phyloP scores from a whole-genome alignment of 768 basidiomycete genomes.

The Cyathus striatus region DNA sequence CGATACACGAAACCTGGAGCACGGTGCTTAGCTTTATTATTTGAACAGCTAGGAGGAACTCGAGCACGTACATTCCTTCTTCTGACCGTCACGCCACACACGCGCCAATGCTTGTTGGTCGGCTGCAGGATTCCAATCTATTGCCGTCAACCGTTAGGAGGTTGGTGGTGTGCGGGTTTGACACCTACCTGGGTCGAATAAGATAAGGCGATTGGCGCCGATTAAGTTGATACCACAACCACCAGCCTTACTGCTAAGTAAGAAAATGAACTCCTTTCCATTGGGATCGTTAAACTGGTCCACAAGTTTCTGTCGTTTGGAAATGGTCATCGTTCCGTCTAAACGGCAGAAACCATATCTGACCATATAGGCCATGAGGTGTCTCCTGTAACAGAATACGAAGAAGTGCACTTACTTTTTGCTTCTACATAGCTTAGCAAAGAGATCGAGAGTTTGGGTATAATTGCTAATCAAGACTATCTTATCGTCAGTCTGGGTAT shows the following conservation, averaged over 20 bases:
- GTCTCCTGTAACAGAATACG: not conserved
- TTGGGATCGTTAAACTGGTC: constrained; percentile 94
- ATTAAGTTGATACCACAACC: constrained; percentile 97
- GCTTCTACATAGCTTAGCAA: constrained; percentile 80
- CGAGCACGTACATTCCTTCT: constrained; percentile 84
- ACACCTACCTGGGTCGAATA: constrained; percentile 84
- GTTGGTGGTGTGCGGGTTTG: not conserved
- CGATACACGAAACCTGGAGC: constrained; percentile 90
- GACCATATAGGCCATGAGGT: no score
- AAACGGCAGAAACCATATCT: constrained; percentile 90
- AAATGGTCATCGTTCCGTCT: constrained; percentile 92
- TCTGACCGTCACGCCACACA: constrained; percentile 99
- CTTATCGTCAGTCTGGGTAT: constrained; percentile 83
- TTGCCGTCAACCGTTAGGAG: not conserved
- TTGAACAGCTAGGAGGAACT: not conserved
- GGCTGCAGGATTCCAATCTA: constrained; percentile 98
- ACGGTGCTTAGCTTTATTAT: not conserved
- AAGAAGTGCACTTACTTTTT: constrained; percentile 59
- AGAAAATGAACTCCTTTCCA: constrained; percentile 91
- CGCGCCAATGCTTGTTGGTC: constrained; percentile 98
- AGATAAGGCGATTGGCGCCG: constrained; percentile 90
- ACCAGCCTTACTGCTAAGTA: constrained; percentile 92
- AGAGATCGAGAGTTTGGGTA: constrained; percentile 90
- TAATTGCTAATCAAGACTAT: constrained; percentile 97
- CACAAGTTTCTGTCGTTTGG: constrained; percentile 91